Evolutionary conservation across 2,329 filamentous ascomycete genomes (phyloP).

Genomic region (Ophiostoma ips): DNA sequence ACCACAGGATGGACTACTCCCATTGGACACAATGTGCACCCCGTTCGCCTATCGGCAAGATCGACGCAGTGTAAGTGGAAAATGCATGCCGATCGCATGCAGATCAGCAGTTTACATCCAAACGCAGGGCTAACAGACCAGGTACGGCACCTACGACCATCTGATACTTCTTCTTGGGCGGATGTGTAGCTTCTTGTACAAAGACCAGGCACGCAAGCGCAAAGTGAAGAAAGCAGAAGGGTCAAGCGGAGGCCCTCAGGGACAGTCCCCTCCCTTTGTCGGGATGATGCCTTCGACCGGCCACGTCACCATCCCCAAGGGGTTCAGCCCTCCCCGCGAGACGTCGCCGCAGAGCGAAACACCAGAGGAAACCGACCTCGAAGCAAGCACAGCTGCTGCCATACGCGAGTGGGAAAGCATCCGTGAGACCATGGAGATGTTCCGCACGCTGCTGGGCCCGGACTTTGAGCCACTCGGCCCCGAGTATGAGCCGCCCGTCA

Average conservation of each 20-base stretch:
- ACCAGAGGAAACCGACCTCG: constrained; percentile 43
- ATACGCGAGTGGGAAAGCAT: constrained; percentile 69
- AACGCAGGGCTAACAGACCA: constrained; percentile 2
- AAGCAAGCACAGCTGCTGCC: constrained; percentile 53
- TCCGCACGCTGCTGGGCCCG: constrained; percentile 52
- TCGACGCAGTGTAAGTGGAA: constrained; percentile 52
- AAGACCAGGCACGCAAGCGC: constrained; percentile 66
- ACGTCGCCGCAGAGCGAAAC: constrained; percentile 28
- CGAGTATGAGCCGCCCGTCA: constrained; percentile 46
- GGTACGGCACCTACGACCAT: constrained; percentile 84
- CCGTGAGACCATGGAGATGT: constrained; percentile 51
- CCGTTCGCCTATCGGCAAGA: constrained; percentile 60
- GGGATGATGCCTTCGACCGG: constrained; percentile 42
- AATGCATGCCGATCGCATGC: too few relatives aligned
- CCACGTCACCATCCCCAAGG: constrained; percentile 36
- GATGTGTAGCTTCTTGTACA: constrained; percentile 62
- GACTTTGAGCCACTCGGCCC: constrained; percentile 63
- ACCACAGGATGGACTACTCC: constrained; percentile 57
- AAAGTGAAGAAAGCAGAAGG: constrained; percentile 38
- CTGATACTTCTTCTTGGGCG: constrained; percentile 69
- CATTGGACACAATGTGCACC: constrained; percentile 82
- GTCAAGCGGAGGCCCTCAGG: constrained; percentile 13
- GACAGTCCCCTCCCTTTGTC: constrained; percentile 33
- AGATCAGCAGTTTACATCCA: neutral
- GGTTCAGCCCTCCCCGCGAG: constrained; percentile 37